phyloP scores from a whole-genome alignment of 176 grass and related monocot species.

The maize (Zea mays) region DNA sequence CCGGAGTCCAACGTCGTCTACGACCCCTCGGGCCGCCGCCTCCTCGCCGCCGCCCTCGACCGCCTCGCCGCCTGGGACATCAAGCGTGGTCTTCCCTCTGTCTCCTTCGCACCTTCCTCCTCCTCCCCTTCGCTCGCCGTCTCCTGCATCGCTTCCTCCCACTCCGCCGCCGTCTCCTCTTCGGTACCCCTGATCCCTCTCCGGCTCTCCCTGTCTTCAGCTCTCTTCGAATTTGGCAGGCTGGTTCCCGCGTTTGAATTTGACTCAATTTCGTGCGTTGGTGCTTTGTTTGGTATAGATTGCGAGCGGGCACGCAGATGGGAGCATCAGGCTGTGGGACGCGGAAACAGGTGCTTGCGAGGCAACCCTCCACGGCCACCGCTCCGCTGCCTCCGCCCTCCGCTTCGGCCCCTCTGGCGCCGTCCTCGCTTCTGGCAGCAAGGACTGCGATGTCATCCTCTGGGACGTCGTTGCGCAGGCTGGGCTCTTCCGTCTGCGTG shows the following conservation, averaged over 20 bases:
- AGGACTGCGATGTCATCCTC: slow-evolving; percentile 89
- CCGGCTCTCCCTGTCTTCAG: background rate
- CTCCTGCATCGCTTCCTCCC: slow-evolving; percentile 56
- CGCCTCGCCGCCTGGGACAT: slow-evolving; percentile 77
- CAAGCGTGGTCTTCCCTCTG: slow-evolving; percentile 69
- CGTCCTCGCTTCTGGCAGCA: slow-evolving; percentile 79
- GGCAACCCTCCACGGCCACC: slow-evolving; percentile 85
- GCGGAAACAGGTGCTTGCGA: slow-evolving; percentile 73
- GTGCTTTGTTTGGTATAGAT: slow-evolving; percentile 51
- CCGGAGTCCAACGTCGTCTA: slow-evolving; percentile 78
- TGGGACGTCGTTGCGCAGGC: slow-evolving; percentile 91
- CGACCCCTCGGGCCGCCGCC: slow-evolving; percentile 72
- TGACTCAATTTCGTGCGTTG: background rate
- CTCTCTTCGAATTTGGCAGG: background rate
- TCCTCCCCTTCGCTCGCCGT: slow-evolving; percentile 46
- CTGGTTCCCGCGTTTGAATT: slow-evolving; percentile 20
- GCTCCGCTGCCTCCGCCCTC: slow-evolving; percentile 70
- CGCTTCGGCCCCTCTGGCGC: slow-evolving; percentile 60
- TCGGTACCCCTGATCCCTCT: slow-evolving; percentile 41
- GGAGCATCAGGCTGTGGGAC: slow-evolving; percentile 89
- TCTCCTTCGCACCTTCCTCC: slow-evolving; percentile 53
- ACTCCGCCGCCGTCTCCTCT: slow-evolving; percentile 49
- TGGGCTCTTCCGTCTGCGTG: slow-evolving; percentile 73
- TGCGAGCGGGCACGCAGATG: slow-evolving; percentile 87
- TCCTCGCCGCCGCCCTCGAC: slow-evolving; percentile 84